Evolutionary conservation across 371 early-diverging fungal species (phyloP).

Genomic region (Batkoa obscura): DNA sequence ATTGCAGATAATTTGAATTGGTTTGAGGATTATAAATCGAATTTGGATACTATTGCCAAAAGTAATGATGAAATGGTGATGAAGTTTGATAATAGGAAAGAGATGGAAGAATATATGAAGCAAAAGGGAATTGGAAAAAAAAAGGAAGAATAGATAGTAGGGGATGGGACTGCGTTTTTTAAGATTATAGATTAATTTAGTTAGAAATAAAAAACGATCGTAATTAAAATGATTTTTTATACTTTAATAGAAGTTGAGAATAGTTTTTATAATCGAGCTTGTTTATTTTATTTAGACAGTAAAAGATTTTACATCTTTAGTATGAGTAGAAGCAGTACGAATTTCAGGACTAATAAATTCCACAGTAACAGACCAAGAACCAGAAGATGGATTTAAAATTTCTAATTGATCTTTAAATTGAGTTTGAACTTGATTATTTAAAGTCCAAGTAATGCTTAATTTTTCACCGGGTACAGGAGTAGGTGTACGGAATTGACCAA

Average conservation of each 20-base stretch:
- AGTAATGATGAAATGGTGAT: slow-evolving; percentile 57
- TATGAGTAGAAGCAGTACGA: no score
- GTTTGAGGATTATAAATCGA: slow-evolving; percentile 52
- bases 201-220: no score
- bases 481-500: neutral
- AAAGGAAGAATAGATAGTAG: no score
- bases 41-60: slow-evolving; percentile 63
- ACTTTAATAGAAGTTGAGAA: no score
- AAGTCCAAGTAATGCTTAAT: neutral
- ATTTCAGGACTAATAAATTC: neutral
- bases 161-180: no score
- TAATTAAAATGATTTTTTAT: no score
- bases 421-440: neutral
- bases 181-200: no score
- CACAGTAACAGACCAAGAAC: neutral
- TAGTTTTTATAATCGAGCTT: no score
- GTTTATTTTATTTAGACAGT: no score
- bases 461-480: neutral
- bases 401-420: neutral
- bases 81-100: neutral
- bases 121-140: no score
- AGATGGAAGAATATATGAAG: no score
- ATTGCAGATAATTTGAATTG: slow-evolving; percentile 94
- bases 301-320: no score
- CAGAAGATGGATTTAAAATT: neutral